Percentiles rank a stretch among this genome's conserved stretches.
These are phyloP conservation scores for Cucurbita argyrosperma DNA, from an alignment of 306 rosid species.

Conservation along the genomic window DNA sequence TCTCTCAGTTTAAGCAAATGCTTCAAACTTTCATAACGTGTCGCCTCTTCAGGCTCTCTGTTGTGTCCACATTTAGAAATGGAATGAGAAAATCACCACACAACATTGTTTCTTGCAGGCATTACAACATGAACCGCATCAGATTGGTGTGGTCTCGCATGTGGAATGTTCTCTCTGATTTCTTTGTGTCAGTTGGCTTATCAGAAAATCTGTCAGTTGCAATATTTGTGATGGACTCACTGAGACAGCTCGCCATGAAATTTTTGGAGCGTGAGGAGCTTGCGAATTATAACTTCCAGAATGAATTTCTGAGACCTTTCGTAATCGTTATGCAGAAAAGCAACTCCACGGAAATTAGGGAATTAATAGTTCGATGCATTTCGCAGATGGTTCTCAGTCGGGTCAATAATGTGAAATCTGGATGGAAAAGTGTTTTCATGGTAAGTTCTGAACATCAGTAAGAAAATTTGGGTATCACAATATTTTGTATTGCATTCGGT, in stretches of 20 bases:
- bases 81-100: slow-evolving; percentile 1
- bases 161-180: slow-evolving; percentile 95
- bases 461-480: background rate
- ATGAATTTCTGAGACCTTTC: slow-evolving; percentile 91
- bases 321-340: slow-evolving; percentile 97
- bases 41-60: background rate
- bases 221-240: slow-evolving; percentile 94
- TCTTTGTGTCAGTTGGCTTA: slow-evolving; percentile 93
- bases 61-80: background rate
- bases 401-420: slow-evolving; percentile 90
- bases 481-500: too few species aligned
- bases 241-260: slow-evolving; percentile 97
- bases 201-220: slow-evolving; percentile 96
- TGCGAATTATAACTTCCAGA: slow-evolving; percentile 96
- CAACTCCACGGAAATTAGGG: slow-evolving; percentile 78
- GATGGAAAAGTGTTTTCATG: slow-evolving; percentile 99
- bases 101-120: slow-evolving; percentile 54
- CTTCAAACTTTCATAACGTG: background rate
- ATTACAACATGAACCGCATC: slow-evolving; percentile 97
- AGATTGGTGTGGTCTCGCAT: slow-evolving; percentile 98
- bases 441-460: slow-evolving; percentile 27
- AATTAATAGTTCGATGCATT: slow-evolving; percentile 86
- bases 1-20: background rate
- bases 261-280: slow-evolving; percentile 97
- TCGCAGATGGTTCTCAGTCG: slow-evolving; percentile 99